phyloP scores from a whole-genome alignment of 805 yeast species.

The Candida methanosorbosa region DNA sequence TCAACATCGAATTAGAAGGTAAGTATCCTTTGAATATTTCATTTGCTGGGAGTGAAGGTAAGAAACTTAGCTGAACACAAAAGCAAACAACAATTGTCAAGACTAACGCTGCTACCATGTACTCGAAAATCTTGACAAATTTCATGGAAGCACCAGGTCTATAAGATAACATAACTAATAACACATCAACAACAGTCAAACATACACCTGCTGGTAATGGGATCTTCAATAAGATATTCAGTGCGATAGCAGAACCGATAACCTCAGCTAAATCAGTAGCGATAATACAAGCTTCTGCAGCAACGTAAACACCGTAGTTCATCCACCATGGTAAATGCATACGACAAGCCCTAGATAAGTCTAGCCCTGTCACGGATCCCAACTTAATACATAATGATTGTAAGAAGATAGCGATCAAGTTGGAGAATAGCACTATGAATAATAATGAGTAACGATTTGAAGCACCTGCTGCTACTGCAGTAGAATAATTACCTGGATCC shows the following conservation, averaged over 20 bases:
- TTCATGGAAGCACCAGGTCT: constrained; percentile 33
- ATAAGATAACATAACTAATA: constrained; percentile 38
- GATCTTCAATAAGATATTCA: constrained; percentile 33
- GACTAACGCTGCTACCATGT: constrained; percentile 33
- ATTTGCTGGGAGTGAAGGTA: constrained; percentile 21
- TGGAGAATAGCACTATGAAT: constrained; percentile 33
- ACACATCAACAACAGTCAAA: constrained; percentile 35
- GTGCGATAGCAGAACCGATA: constrained; percentile 42
- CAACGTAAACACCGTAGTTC: constrained; percentile 29
- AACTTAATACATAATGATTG: constrained; percentile 36
- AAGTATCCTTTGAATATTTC: constrained; percentile 33
- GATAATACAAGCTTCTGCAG: constrained; percentile 40
- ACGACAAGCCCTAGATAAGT: constrained; percentile 35
- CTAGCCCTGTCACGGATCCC: constrained; percentile 42
- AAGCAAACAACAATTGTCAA: constrained; percentile 35
- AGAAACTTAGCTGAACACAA: constrained; percentile 32
- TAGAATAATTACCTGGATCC: constrained; percentile 47
- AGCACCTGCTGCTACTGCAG: constrained; percentile 41
- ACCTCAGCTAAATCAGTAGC: constrained; percentile 49
- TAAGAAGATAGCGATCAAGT: constrained; percentile 36
- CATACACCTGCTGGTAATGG: constrained; percentile 43
- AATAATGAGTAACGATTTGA: constrained; percentile 32
- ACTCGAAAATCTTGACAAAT: constrained; percentile 34
- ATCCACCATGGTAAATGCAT: constrained; percentile 31
- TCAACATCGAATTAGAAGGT: constrained; percentile 34